Conservation (phyloP, 306 rosid species). For the Carpinus fangiana region DNA sequence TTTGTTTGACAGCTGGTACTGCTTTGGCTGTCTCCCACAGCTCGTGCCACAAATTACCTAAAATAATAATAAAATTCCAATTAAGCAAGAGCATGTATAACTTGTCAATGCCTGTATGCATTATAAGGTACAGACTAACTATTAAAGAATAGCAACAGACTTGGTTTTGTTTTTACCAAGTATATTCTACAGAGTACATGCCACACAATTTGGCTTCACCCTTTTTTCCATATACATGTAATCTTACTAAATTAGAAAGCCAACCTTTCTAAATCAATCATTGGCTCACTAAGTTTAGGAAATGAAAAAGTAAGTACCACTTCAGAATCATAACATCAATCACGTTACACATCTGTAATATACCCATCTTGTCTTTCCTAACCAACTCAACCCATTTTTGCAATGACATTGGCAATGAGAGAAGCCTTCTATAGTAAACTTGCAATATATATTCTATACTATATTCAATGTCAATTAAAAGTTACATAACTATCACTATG, state of each 20-base stretch:
- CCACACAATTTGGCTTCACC: constrained; percentile 18
- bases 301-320: too few species aligned
- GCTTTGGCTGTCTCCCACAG: constrained; percentile 94
- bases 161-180: constrained; percentile 13
- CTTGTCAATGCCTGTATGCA: constrained; percentile 7
- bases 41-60: constrained; percentile 97
- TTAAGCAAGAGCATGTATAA: constrained; percentile 10
- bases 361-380: too few species aligned
- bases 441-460: too few species aligned
- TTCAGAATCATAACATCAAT: too few species aligned
- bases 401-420: too few species aligned
- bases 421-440: too few species aligned
- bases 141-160: constrained; percentile 13
- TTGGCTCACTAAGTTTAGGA: neutral
- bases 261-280: constrained; percentile 17
- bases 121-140: constrained; percentile 7
- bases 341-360: too few species aligned
- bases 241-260: constrained; percentile 4
- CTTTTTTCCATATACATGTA: constrained; percentile 12
- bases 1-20: constrained; percentile 91
- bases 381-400: too few species aligned
- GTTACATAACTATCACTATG: neutral
- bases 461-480: neutral
- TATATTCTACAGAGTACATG: constrained; percentile 14
- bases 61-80: constrained; percentile 22